These are phyloP conservation scores for Crithidia mellificae DNA, from an alignment of 208 protist genomes.

Conservation along the genomic window DNA sequence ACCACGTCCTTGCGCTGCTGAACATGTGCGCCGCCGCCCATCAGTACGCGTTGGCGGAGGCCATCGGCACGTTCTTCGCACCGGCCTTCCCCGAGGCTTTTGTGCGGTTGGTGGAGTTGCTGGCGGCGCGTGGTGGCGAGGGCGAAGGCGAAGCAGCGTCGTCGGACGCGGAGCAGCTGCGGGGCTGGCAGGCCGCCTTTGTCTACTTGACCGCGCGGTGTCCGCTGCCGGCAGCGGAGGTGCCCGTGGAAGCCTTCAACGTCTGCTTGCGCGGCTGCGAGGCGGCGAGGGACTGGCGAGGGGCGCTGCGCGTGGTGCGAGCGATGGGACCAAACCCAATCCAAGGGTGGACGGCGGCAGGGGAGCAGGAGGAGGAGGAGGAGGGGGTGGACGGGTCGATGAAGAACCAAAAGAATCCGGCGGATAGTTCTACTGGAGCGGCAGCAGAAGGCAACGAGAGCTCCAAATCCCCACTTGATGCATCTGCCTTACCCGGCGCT, in stretches of 20 bases:
- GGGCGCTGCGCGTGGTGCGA: conserved; percentile 61
- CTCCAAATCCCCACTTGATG: too few relatives aligned
- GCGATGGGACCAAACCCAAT: conserved; percentile 80
- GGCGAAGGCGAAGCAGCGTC: not conserved
- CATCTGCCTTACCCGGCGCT: too few relatives aligned
- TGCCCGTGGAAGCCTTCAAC: conserved; percentile 80
- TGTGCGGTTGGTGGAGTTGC: conserved; percentile 34
- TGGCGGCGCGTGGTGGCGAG: conserved; percentile 9
- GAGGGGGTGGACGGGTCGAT: too few relatives aligned
- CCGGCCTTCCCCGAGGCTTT: conserved; percentile 38
- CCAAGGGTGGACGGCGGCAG: conserved; percentile 33
- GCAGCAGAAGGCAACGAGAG: too few relatives aligned
- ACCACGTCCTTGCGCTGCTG: conserved; percentile 56
- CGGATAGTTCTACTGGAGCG: too few relatives aligned
- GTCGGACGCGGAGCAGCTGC: not conserved
- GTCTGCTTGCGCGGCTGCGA: conserved; percentile 67
- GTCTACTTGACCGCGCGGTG: conserved; percentile 43
- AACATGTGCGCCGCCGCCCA: conserved; percentile 54
- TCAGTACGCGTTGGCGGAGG: conserved; percentile 54
- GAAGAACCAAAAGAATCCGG: too few relatives aligned
- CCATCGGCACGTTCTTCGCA: conserved; percentile 50
- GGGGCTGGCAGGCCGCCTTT: conserved; percentile 43
- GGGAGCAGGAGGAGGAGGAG: too few relatives aligned
- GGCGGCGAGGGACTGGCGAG: conserved; percentile 61
- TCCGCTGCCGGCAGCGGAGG: conserved; percentile 36